Evolutionary conservation across 495 filamentous ascomycete genomes (phyloP), one percentile per base, ranked within the genome.

Genomic region (Penicillium cinerascens): DNA sequence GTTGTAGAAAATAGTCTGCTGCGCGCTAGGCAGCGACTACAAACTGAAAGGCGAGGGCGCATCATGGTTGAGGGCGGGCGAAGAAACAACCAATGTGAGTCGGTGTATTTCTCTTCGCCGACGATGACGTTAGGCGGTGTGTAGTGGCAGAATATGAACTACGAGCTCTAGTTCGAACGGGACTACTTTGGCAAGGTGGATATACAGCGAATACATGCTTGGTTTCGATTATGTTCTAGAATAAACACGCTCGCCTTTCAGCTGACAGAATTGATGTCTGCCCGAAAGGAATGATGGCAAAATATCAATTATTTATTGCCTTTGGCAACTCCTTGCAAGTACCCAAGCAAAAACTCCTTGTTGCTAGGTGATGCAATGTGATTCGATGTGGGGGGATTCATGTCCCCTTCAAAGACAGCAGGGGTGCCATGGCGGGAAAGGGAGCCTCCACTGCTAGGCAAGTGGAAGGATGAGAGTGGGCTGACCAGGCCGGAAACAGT

Each of bases 331-430:
- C 76, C 78, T 55, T 83, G 78, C 62, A 96, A 67, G 68, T 90
- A 95, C 8, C 83, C 86, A 44, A 93, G 70, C 58, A 95, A 71
- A 57, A 95, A 95, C n/a, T 79, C 81, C 60, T 86, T 84, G 58
- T 95, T 83, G 8, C 78, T 82, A 1, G 83, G 79, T 3, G 83
- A 86, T n/a, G 84, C 86, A 35, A 84, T 52, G n/a, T 47, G 50
- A 39, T 61, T 62, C 4, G 47, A 17, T 5, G 38, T 79, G 20
- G 84, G 72, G 33, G 74, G 72, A 33, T 33, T 33, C 29, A 33
- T 15, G 40, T 74, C 71, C 33, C 70, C 76, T 15, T 74, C 76
- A 33, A 72, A 69, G 22, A 78, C 66, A 25, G 77, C 72, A 0
- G 67, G 55, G 10, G 65, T 64, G 29, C 60, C 67, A 49, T 51